Percentiles rank a stretch among this genome's conserved stretches.
phyloP scores from a whole-genome alignment of 2,329 filamentous ascomycete species.

The Aspergillus bombycis region DNA sequence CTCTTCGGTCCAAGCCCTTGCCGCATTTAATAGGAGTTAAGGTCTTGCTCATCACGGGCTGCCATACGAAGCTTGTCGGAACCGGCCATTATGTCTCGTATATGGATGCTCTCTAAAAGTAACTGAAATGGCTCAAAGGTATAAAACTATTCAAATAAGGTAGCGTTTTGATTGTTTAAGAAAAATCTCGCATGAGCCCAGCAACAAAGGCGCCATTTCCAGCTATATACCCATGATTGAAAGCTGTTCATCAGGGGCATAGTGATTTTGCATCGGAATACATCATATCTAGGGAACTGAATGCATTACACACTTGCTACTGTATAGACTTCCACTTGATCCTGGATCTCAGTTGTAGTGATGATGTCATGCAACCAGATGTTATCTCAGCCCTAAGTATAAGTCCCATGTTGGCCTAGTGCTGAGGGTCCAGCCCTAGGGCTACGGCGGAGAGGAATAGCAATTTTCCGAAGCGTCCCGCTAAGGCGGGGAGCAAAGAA shows the following conservation, averaged over 20 bases:
- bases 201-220: not conserved
- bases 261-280: conserved; percentile 34
- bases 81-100: conserved; percentile 23
- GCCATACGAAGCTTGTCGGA: conserved; percentile 33
- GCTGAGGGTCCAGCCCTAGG: conserved; percentile 35
- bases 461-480: conserved; percentile 17
- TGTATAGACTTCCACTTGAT: not conserved
- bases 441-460: conserved; percentile 28
- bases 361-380: not conserved
- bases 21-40: conserved; percentile 45
- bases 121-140: not conserved
- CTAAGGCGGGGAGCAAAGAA: conserved; percentile 24
- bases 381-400: conserved; percentile 27
- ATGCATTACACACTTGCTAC: not conserved
- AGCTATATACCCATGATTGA: not conserved
- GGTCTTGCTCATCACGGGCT: conserved; percentile 41
- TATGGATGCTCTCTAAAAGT: not conserved
- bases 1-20: conserved; percentile 43
- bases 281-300: conserved; percentile 34
- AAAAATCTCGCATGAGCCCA: not conserved
- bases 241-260: conserved; percentile 2
- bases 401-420: conserved; percentile 16
- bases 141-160: not conserved
- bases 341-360: not conserved
- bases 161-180: not conserved